Evolutionary conservation across 2,329 filamentous ascomycete species (phyloP).

Genomic region (Fusarium concolor): DNA sequence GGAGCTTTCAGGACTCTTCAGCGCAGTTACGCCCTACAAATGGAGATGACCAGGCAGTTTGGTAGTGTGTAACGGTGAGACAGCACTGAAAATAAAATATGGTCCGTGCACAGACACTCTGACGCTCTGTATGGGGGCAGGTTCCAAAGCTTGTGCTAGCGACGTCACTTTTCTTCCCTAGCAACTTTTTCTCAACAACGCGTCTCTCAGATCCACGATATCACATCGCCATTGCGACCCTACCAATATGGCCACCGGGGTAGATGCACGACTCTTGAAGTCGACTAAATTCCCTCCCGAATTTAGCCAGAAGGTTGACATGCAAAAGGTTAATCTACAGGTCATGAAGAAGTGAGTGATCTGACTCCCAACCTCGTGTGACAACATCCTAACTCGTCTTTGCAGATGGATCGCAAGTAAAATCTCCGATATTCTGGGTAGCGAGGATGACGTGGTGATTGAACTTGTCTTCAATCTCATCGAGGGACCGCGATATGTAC

Average conservation of each 20-base stretch:
- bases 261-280: constrained; percentile 89
- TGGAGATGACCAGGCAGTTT: neutral
- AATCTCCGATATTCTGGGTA: constrained; percentile 88
- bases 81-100: neutral
- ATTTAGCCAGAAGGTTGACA: constrained; percentile 96
- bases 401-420: constrained; percentile 92
- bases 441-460: constrained; percentile 95
- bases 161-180: constrained; percentile 49
- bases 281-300: constrained; percentile 94
- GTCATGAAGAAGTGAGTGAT: constrained; percentile 91
- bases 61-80: neutral
- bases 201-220: constrained; percentile 18
- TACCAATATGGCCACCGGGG: constrained; percentile 78
- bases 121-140: neutral
- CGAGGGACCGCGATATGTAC: constrained; percentile 81
- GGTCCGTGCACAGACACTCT: constrained; percentile 25
- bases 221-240: constrained; percentile 32
- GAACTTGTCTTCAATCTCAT: constrained; percentile 80
- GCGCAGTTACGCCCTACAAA: constrained; percentile 11
- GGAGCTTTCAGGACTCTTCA: constrained; percentile 19
- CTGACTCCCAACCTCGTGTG: neutral
- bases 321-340: constrained; percentile 95
- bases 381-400: constrained; percentile 30
- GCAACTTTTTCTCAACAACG: constrained; percentile 41
- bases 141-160: constrained; percentile 24